Evolutionary conservation across 495 filamentous ascomycete species (phyloP), one percentile per base, ranked within the genome.

Genomic region (Aspergillus cristatus): DNA sequence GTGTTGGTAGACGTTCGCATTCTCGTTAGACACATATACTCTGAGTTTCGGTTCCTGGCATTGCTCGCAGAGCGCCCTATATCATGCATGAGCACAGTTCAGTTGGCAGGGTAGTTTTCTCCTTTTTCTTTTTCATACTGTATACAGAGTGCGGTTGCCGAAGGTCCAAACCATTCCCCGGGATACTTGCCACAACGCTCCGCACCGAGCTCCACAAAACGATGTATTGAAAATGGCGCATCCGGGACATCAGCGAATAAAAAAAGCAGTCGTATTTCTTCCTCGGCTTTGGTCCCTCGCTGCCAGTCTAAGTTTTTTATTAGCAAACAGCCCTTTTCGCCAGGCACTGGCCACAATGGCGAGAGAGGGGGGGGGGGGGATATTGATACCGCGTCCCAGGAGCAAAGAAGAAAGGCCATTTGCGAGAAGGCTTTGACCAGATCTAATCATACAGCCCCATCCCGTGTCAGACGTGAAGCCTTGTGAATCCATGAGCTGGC

Each of bases 381-480:
- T n/a, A n/a, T 10, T 40, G 40, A 42, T 75, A 87, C 86, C 84
- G 72, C 91, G 78, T 4, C 91, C 91, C 20, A 95, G 64, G 33
- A 67, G 67, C 26, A 89, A 59, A 15, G 82, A 72, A 8, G 71
- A 54, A 38, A 97, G 62, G 3, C 90, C 72, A 55, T 97, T 97
- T 25, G 89, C 91, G 22, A 99, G 66, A 12, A 99, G 67, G 48
- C 86, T 85, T 63, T 99, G 93, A 8, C 91, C 93, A 0, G 90
- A 94, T 48, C 93, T 72, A 46, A 99, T 97, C 93, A 99, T 99
- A 52, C 93, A 99, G 1, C 93, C 93, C 88, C 93, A 99, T 24
- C 91, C 91, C 0, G 85, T 86, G 59, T 99, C 93, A 2, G 85
- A 90, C 14, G 86, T 81, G 63, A 99, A 99, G 14, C 87, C 89